These are phyloP conservation scores for Senna tora DNA, from an alignment of 306 rosid genomes.

Conservation along the genomic window DNA sequence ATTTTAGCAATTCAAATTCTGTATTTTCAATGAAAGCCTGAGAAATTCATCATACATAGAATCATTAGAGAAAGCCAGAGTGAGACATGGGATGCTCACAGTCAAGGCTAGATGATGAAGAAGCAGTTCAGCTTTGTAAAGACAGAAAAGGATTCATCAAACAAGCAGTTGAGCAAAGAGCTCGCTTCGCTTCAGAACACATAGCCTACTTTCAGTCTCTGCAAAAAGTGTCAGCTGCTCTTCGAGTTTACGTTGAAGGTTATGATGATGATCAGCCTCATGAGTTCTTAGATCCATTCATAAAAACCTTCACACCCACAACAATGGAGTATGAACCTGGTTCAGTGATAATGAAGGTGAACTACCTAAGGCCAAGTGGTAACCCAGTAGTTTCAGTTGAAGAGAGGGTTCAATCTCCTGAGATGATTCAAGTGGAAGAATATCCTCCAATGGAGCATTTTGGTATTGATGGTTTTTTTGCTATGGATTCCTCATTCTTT, in stretches of 20 bases:
- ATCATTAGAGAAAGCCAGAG: constrained; percentile 35
- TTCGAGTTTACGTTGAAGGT: constrained; percentile 73
- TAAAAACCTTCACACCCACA: constrained; percentile 44
- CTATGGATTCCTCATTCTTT: constrained; percentile 63
- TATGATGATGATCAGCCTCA: constrained; percentile 47
- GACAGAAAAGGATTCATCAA: constrained; percentile 80
- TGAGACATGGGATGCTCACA: constrained; percentile 91
- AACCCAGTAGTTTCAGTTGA: constrained; percentile 71
- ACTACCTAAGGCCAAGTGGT: constrained; percentile 74
- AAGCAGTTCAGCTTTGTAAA: constrained; percentile 88
- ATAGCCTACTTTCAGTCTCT: constrained; percentile 73
- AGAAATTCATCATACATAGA: constrained; percentile 52
- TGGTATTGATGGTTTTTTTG: constrained; percentile 65
- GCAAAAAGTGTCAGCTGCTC: constrained; percentile 79
- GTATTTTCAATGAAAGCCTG: constrained; percentile 52
- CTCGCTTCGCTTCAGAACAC: constrained; percentile 73
- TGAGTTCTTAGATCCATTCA: constrained; percentile 66
- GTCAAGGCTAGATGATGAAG: constrained; percentile 85
- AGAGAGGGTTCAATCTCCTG: constrained; percentile 82
- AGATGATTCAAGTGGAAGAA: constrained; percentile 64
- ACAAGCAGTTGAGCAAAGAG: constrained; percentile 83
- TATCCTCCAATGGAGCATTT: constrained; percentile 61
- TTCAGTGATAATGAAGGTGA: constrained; percentile 55
- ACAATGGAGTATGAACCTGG: constrained; percentile 53
- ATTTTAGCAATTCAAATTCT: constrained; percentile 23